Evolutionary conservation across 2,329 filamentous ascomycete species (phyloP).

Genomic region (Drechslera avenae): DNA sequence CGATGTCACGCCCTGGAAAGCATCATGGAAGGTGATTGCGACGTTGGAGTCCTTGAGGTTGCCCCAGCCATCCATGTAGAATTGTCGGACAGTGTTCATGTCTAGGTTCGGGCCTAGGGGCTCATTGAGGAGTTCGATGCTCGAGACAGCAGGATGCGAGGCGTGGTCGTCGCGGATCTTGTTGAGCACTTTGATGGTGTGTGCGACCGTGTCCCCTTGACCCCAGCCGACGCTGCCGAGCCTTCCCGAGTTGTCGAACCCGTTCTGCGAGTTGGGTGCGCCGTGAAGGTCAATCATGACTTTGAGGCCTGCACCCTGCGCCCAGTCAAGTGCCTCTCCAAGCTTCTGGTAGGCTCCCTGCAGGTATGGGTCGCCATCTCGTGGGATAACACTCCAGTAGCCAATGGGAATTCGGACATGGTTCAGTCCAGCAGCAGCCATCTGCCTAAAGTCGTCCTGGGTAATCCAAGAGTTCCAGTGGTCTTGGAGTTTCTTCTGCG

Average conservation of each 20-base stretch:
- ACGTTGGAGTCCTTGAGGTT: conserved; percentile 51
- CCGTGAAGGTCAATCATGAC: conserved; percentile 72
- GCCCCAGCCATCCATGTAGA: conserved; percentile 57
- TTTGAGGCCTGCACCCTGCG: conserved; percentile 62
- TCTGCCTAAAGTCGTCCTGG: conserved; percentile 60
- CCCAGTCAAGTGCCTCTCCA: conserved; percentile 64
- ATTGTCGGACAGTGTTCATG: conserved; percentile 52
- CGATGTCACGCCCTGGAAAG: conserved; percentile 51
- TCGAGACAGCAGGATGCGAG: conserved; percentile 52
- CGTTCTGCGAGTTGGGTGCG: conserved; percentile 67
- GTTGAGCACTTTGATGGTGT: conserved; percentile 52
- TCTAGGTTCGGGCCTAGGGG: conserved; percentile 52
- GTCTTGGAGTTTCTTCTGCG: conserved; percentile 53
- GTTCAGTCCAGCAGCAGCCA: conserved; percentile 63
- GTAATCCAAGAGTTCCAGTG: conserved; percentile 67
- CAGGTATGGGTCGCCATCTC: conserved; percentile 63
- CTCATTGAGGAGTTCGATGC: conserved; percentile 57
- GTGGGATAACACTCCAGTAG: conserved; percentile 65
- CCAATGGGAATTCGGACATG: conserved; percentile 69
- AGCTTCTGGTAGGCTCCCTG: conserved; percentile 65
- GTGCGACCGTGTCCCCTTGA: conserved; percentile 49
- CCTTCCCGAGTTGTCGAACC: conserved; percentile 69
- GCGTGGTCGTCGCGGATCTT: conserved; percentile 55
- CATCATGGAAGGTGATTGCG: conserved; percentile 55
- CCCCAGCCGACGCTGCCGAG: conserved; percentile 54